A percentile compares a stretch with the other conserved stretches of the same genome.
Conservation (phyloP, 2,329 filamentous ascomycete species). For the Leptographium flavum region DNA sequence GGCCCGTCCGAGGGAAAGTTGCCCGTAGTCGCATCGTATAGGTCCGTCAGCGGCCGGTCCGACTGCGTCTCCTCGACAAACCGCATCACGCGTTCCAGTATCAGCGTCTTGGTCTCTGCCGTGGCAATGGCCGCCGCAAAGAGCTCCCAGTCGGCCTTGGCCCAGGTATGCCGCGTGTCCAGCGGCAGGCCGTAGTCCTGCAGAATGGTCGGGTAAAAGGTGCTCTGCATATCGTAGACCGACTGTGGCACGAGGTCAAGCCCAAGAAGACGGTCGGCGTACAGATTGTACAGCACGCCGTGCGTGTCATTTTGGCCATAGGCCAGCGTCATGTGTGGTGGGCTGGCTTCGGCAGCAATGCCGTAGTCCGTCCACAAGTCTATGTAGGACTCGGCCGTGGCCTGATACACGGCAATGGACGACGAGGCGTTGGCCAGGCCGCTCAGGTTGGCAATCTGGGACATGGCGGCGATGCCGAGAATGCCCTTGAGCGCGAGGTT, state of each 20-base stretch:
- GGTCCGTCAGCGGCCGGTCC: conserved; percentile 59
- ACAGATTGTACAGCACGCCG: conserved; percentile 63
- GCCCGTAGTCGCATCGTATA: conserved; percentile 59
- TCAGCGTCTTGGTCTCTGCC: conserved; percentile 43
- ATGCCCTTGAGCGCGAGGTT: conserved; percentile 67
- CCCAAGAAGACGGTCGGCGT: conserved; percentile 61
- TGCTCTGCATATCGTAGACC: conserved; percentile 64
- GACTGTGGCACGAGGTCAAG: conserved; percentile 61
- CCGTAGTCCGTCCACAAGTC: conserved; percentile 56
- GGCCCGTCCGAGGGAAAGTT: conserved; percentile 44
- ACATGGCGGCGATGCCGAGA: conserved; percentile 65
- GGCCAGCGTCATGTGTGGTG: conserved; percentile 58
- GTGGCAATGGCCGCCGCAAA: conserved; percentile 66
- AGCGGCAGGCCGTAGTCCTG: conserved; percentile 70
- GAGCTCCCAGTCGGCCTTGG: conserved; percentile 80
- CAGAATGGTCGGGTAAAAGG: conserved; percentile 59
- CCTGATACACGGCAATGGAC: neutral
- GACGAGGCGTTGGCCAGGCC: conserved; percentile 31
- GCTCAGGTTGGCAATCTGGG: conserved; percentile 47
- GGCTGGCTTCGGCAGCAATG: conserved; percentile 48
- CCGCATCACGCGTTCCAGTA: conserved; percentile 52
- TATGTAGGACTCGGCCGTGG: conserved; percentile 40
- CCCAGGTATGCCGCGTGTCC: conserved; percentile 67
- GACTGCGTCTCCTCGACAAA: conserved; percentile 66
- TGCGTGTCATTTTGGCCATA: conserved; percentile 51